Evolutionary conservation across 768 basidiomycete genomes (phyloP).

Genomic region (Heimioporus sp.): DNA sequence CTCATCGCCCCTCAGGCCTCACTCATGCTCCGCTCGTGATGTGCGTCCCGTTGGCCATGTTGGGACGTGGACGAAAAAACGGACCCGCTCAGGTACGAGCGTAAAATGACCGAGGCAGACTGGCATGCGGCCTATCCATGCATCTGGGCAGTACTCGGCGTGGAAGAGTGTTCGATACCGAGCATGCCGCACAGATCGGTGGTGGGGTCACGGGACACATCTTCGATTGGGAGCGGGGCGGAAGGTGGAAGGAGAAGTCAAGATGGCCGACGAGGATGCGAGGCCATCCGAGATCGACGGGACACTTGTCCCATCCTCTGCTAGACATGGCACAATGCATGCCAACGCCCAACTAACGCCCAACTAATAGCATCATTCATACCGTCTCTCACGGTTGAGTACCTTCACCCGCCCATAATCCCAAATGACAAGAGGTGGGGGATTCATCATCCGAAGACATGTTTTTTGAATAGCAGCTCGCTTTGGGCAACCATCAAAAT

Average conservation of each 20-base stretch:
- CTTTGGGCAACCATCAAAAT: no score
- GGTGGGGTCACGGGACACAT: conserved; percentile 16
- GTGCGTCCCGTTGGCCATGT: conserved; percentile 51
- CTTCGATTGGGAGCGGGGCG: conserved; percentile 32
- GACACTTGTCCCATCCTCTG: background rate
- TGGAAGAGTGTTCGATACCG: conserved; percentile 51
- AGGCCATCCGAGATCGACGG: conserved; percentile 13
- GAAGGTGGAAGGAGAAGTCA: conserved; percentile 48
- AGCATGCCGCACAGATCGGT: conserved; percentile 48
- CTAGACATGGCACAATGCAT: conserved; percentile 15
- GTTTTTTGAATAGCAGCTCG: no score
- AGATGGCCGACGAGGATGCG: conserved; percentile 31
- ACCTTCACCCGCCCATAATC: conserved; percentile 74
- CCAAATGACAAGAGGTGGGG: conserved; percentile 82
- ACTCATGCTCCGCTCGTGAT: conserved; percentile 47
- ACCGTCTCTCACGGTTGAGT: conserved; percentile 67
- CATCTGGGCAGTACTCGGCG: no score
- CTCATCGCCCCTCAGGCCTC: no score
- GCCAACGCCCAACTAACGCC: no score
- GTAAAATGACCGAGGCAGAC: conserved; percentile 69
- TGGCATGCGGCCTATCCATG: conserved; percentile 71
- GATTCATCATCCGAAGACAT: conserved; percentile 2
- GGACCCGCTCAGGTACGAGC: conserved; percentile 72
- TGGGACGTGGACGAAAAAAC: no score
- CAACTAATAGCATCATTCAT: conserved; percentile 67